Evolutionary conservation across 805 yeast genomes (phyloP), one percentile per base, ranked within the genome.

Genomic region (Kodamaea fukazawae): DNA sequence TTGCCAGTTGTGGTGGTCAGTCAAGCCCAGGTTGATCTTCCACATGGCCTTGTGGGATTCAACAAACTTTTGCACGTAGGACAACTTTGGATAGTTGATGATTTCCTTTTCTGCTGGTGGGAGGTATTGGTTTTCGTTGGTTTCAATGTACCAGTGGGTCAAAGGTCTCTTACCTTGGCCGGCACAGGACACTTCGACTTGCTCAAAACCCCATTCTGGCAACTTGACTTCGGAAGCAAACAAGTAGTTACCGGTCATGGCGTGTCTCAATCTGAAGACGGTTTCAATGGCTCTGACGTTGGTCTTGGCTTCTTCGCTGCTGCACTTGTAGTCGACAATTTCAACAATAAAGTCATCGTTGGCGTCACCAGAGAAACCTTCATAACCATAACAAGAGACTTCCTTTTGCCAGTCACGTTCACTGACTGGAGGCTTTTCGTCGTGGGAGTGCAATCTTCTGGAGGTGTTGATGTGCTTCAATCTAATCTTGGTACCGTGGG

Each of bases 401-500:
- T 86, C 95, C 61, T 82, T 83, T 65, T 83, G 90, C 93, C 93
- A 86, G 53, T 86, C 95, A 43, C 73, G 67, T 55, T 79, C 83
- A 42, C 83, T 70, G 13, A 84, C 87, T 12, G 91, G 86, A 17
- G 90, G 81, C 60, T 85, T 81, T 52, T 83, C 82, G 58, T 86
- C 93, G 57, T 86, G 95, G 7, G 93, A 80, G 62, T 86, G 95
- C 55, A 86, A 71, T 70, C 93, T 77, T 57, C 85, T 66, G 36
- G 71, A 69, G 16, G 89, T 75, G 36, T 57, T 51, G 9, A 63
- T 55, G 59, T 86, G 95, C 48, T 60, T 63, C 55, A 86, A 72
- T 68, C 90, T 76, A 51, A 86, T 76, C 59, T 82, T 82, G 46
- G 81, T 78, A 41, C 86, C 87, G 57, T 84, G 79, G 9, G 69